Percentiles rank a stretch among this genome's conserved stretches.
phyloP scores from a whole-genome alignment of 805 yeast genomes.

The Metschnikowia lunata region DNA sequence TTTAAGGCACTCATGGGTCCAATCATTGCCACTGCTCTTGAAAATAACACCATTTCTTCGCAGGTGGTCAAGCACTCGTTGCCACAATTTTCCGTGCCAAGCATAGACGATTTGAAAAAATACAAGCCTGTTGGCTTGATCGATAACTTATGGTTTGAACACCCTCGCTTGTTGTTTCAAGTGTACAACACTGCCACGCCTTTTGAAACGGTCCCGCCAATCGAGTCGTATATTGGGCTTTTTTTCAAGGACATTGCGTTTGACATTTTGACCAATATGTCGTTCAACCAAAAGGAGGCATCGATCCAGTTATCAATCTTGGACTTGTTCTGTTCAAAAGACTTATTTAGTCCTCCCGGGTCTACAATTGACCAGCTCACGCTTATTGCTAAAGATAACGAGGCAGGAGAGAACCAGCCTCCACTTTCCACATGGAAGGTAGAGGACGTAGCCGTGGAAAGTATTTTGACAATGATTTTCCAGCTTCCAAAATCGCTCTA shows the following conservation, averaged over 20 bases:
- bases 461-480: conserved; percentile 72
- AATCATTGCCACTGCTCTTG: conserved; percentile 29
- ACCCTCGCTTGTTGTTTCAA: conserved; percentile 57
- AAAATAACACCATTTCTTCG: conserved; percentile 34
- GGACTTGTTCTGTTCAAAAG: conserved; percentile 64
- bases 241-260: conserved; percentile 69
- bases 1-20: conserved; percentile 30
- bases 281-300: conserved; percentile 84
- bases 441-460: conserved; percentile 85
- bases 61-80: conserved; percentile 37
- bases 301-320: conserved; percentile 76
- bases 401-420: conserved; percentile 37
- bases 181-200: conserved; percentile 52
- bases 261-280: conserved; percentile 74
- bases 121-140: conserved; percentile 32
- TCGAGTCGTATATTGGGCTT: conserved; percentile 40
- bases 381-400: conserved; percentile 36
- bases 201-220: conserved; percentile 54
- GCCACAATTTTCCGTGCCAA: conserved; percentile 37
- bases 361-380: conserved; percentile 68
- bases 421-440: conserved; percentile 76
- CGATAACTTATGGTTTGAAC: conserved; percentile 60
- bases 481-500: conserved; percentile 65
- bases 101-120: conserved; percentile 15
- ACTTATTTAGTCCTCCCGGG: conserved; percentile 54